phyloP scores from a whole-genome alignment of 1,284 basidiomycete genomes.

The Agroathelia rolfsii region DNA sequence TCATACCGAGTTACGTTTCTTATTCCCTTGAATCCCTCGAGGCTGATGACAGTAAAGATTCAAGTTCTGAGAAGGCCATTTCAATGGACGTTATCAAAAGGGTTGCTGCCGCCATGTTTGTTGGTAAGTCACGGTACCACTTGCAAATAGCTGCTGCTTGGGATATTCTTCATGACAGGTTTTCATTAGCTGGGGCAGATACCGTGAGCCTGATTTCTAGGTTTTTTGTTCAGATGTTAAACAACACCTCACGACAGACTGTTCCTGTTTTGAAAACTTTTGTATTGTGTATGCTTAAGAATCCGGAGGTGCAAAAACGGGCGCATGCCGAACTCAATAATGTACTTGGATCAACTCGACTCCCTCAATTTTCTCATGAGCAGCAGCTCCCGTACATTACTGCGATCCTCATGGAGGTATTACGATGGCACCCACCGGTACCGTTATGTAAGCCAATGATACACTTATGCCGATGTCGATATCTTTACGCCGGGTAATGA shows the following conservation, averaged over 20 bases:
- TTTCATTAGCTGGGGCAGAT: too few relatives aligned
- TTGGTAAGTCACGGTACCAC: slow-evolving; percentile 15
- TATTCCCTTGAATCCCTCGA: too few relatives aligned
- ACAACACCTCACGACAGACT: slow-evolving; percentile 14
- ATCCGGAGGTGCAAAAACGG: slow-evolving; percentile 26
- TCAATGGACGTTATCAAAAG: slow-evolving; percentile 16
- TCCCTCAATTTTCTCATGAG: slow-evolving; percentile 28
- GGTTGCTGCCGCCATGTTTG: slow-evolving; percentile 13
- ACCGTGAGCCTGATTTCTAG: too few relatives aligned
- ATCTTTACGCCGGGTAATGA: too few relatives aligned
- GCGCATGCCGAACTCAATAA: slow-evolving; percentile 31
- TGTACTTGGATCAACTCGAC: slow-evolving; percentile 22
- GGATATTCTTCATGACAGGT: too few relatives aligned
- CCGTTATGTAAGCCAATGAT: too few relatives aligned
- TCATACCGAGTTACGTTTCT: too few relatives aligned
- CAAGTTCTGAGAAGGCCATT: too few relatives aligned
- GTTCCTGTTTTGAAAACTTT: slow-evolving; percentile 20
- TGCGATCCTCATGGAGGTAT: slow-evolving; percentile 26
- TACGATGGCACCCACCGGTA: slow-evolving; percentile 25
- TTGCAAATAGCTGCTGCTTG: too few relatives aligned
- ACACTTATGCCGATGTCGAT: too few relatives aligned
- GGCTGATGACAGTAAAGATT: too few relatives aligned
- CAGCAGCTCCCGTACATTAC: slow-evolving; percentile 28
- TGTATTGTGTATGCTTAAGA: slow-evolving; percentile 26
- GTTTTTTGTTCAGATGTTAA: too few relatives aligned